These are phyloP conservation scores for Intubia oerlemansii DNA, from an alignment of 2,329 filamentous ascomycete genomes.

Conservation along the genomic window DNA sequence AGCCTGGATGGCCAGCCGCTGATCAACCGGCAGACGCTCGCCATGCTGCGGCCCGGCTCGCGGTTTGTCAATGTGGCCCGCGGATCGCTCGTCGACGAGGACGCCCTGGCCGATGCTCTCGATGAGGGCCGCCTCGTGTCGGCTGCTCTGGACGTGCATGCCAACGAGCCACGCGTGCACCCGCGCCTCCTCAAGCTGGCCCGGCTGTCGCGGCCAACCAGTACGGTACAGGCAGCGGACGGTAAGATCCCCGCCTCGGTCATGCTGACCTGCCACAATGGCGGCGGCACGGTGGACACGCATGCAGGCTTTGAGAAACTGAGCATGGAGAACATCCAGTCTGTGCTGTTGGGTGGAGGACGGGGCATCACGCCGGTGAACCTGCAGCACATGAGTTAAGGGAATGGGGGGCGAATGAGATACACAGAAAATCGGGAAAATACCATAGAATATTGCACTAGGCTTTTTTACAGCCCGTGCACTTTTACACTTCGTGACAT, in stretches of 20 bases:
- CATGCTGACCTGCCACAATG: constrained; percentile 29
- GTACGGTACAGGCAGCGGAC: no score
- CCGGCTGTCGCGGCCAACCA: no score
- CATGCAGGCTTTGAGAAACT: constrained; percentile 30
- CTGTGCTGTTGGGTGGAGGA: constrained; percentile 13
- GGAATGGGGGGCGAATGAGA: no score
- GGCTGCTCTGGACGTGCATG: constrained; percentile 29
- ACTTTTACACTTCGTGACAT: no score
- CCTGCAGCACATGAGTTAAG: no score
- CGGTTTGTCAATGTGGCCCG: constrained; percentile 39
- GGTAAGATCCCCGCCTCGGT: neutral
- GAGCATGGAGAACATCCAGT: constrained; percentile 30
- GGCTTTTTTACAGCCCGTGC: no score
- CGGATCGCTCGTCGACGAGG: constrained; percentile 13
- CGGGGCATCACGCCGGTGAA: constrained; percentile 20
- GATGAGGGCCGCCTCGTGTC: constrained; percentile 17
- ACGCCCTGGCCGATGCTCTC: constrained; percentile 31
- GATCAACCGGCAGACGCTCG: constrained; percentile 17
- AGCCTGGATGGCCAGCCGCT: constrained; percentile 18
- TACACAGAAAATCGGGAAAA: no score
- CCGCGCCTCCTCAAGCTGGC: constrained; percentile 15
- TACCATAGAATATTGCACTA: no score
- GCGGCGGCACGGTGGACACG: constrained; percentile 31
- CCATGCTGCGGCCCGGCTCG: constrained; percentile 25
- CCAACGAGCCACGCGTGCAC: constrained; percentile 22